phyloP scores from a whole-genome alignment of 2,329 filamentous ascomycete genomes.

The Daldinia eschscholtzii region DNA sequence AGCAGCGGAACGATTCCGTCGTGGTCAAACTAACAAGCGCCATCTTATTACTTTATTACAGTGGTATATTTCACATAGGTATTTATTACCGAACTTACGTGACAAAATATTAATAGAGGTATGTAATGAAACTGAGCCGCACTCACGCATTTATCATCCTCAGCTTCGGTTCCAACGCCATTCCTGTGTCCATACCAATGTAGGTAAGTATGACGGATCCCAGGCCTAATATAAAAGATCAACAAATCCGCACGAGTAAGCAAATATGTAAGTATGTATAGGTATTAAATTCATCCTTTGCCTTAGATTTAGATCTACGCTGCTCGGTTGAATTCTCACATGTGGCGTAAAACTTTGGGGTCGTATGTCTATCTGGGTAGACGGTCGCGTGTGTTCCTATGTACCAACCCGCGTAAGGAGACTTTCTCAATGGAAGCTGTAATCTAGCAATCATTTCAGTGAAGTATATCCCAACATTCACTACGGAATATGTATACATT shows the following conservation, averaged over 20 bases:
- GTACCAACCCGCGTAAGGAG: too few species aligned
- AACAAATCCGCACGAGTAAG: neutral
- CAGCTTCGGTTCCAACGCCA: neutral
- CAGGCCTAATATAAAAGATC: neutral
- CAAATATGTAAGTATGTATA: neutral
- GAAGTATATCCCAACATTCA: neutral
- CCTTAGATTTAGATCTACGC: too few species aligned
- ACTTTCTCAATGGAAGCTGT: too few species aligned
- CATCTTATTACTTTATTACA: neutral
- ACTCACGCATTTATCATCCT: neutral
- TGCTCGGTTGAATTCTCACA: neutral
- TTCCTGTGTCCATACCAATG: neutral
- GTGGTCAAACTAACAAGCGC: neutral
- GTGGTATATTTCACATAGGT: neutral
- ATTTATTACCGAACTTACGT: neutral
- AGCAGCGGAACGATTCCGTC: neutral
- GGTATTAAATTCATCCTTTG: too few species aligned
- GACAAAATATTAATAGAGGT: neutral
- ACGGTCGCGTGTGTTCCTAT: too few species aligned
- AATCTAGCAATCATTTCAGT: neutral
- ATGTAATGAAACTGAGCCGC: neutral
- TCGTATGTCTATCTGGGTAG: too few species aligned
- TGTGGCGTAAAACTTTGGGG: neutral
- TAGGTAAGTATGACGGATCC: neutral
- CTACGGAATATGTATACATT: neutral